A percentile compares a stretch with the other conserved stretches of the same genome.
These are phyloP conservation scores for Penicillium decumbens DNA, from an alignment of 2,329 filamentous ascomycete species.

Conservation along the genomic window DNA sequence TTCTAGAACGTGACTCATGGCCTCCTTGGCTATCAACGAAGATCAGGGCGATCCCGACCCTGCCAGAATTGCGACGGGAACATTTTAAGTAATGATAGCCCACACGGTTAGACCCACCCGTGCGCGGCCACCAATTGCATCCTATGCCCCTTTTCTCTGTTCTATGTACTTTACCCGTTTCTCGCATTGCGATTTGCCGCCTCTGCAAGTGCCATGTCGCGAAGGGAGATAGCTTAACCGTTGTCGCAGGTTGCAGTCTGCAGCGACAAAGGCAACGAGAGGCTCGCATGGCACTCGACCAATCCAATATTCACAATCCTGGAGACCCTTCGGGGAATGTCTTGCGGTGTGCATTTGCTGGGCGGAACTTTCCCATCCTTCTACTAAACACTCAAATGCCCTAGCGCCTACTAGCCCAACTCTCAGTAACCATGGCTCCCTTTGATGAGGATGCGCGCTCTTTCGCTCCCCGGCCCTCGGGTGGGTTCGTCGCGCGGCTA, in stretches of 20 bases:
- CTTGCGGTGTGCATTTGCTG: slow-evolving; percentile 16
- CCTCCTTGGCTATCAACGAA: slow-evolving; percentile 3
- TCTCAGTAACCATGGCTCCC: slow-evolving; percentile 21
- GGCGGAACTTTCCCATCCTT: slow-evolving; percentile 12
- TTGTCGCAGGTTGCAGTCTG: background rate
- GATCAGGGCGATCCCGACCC: slow-evolving; percentile 6
- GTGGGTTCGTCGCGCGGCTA: slow-evolving; percentile 4
- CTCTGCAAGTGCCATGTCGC: slow-evolving; percentile 17
- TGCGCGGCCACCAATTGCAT: slow-evolving; percentile 9
- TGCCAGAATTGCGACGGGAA: slow-evolving; percentile 14
- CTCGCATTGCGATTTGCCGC: slow-evolving; percentile 6
- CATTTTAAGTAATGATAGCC: slow-evolving; percentile 26
- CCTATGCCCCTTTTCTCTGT: slow-evolving; percentile 13
- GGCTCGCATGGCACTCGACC: background rate
- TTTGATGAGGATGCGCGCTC: slow-evolving; percentile 24
- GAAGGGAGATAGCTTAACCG: background rate
- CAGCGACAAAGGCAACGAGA: background rate
- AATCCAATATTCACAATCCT: background rate
- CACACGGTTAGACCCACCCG: slow-evolving; percentile 15
- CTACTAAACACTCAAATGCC: slow-evolving; percentile 13
- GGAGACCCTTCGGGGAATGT: background rate
- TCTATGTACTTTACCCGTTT: slow-evolving; percentile 6
- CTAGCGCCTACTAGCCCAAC: slow-evolving; percentile 21
- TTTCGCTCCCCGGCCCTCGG: slow-evolving; percentile 7
- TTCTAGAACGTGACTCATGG: background rate